Evolutionary conservation across 805 yeast genomes (phyloP), one percentile per base, ranked within the genome.

Genomic region (Wickerhamiella shivajii): DNA sequence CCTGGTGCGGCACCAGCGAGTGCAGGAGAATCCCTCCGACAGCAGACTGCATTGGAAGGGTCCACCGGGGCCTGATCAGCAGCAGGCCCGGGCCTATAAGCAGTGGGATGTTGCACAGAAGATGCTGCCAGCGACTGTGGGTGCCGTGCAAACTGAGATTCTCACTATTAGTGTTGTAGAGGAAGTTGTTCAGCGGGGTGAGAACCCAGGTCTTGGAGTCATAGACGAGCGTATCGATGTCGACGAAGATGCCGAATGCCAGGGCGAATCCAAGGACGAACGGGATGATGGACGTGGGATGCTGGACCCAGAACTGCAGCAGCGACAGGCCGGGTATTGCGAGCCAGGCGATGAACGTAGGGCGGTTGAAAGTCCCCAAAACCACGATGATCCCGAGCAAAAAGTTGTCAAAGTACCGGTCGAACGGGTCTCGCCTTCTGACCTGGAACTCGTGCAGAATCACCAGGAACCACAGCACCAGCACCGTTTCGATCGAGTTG

Each of bases 1-100:
- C 99, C 53, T 90, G 99, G 52, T 90, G 99, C 11, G 92, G 93
- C 15, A 83, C 64, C 0, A 71, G 2, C 0, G 96, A 81, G 18
- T 90, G 59, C 3, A 70, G 35, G 0, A 61, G 4, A 1, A 80
- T 18, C 0, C 84, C 92, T 4, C 93, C 71, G 2, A 69, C 36
- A 0, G 75, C 59, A 2, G 85, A 55, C 24, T 73, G 55, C 40
- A 71, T 66, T 1, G 85, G 74, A 2, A 76, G 58, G 18, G 43
- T 56, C 44, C 61, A 49, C 46, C 69, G 63, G 8, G 50, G 54
- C 29, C 53, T 55, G 30, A 69, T 52, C 17, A 67, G 57, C 1
- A 75, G 31, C 2, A 79, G 32, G 3, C 71, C 62, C 0, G 98
- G 97, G 0, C 97, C 98, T 9, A 84, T 30, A 11, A 90, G 56